Evolutionary conservation across 2,329 filamentous ascomycete genomes (phyloP), one percentile per base, ranked within the genome.

Genomic region (Trichoderma koningiopsis): DNA sequence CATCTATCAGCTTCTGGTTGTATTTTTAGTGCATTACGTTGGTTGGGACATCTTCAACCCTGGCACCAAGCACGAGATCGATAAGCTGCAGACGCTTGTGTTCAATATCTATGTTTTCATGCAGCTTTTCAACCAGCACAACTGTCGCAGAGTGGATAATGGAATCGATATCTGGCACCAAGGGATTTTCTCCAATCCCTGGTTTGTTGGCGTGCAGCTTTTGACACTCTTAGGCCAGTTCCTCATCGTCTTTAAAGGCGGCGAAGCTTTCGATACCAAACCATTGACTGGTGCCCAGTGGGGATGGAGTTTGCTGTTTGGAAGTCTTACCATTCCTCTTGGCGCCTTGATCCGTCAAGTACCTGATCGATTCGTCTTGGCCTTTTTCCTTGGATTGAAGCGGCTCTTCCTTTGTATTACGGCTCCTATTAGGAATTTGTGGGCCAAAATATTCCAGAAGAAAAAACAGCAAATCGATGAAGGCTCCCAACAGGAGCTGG

Each of bases 101-200:
- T 94, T 95, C 84, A 96, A 95, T 80, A 92, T 91, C 0, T 95
- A 94, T 73, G 91, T 94, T 56, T 94, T 92, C 91, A 93, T 95
- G 91, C 92, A 95, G 73, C 92, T 96, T 72, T 95, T 95, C 84
- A 95, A 96, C 74, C 88, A 93, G 74, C 87, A 92, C 81, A 94
- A 78, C 82, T 94, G 92, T 79, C 90, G 92, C 47, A 88, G 92
- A 14, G 87, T 95, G 10, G 92, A 95, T 78, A 95, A 96, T 79
- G 89, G 89, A 70, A 89, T 94, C 79, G 94, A 96, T 76, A 90
- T 96, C 68, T 81, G 79, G 74, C 93, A 94, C 71, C 92, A 95
- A 76, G 91, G 91, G 31, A 87, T 95, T 56, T 82, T 87, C 22
- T 85, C 85, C 68, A 96, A 96, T 76, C 89, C 86, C 71, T 94